Evolutionary conservation across 2,329 filamentous ascomycete species (phyloP), one percentile per base, ranked within the genome.

Genomic region (Tothia fuscella): DNA sequence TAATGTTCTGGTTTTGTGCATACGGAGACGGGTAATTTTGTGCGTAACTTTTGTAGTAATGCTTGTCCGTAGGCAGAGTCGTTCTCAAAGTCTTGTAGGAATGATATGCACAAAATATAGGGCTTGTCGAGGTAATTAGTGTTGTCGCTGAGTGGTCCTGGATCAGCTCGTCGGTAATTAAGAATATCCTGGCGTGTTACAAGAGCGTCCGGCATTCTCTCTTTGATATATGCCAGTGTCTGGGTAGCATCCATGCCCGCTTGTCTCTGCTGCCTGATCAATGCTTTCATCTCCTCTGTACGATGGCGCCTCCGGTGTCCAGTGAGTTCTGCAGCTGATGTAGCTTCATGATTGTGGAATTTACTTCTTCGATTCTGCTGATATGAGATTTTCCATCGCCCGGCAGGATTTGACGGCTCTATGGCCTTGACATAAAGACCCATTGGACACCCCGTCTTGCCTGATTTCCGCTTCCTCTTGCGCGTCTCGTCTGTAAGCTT

Each of bases 391-490:
- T 30, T 17, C 43, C 43, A 45, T 29, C 28, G 28, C 4, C 43
- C 43, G 16, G 28, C 22, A 6, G 37, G 20, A 17, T 45, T 24
- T 19, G 17, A 17, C 19, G 31, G 16, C n/a, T 45, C 39, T 12
- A 22, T 39, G 22, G 43, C 43, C 20, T 30, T 19, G 32, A 45
- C 30, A 24, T 37, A 42, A 21, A 45, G 5, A 12, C 38, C 38
- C 43, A 45, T 45, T 2, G 38, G 43, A 31, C 43, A 45, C 13
- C 39, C 39, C 16, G 31, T 42, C 31, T 45, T 45, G n/a, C 25
- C 31, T 28, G 38, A 34, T 22, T 28, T 30, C 16, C 38, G 29
- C 39, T 45, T 45, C 22, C 43, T 40, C 29, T 42, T 42, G 21
- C 43, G 41, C 3, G 17, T 29, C 16, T 31, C 38, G 5, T 45